These are phyloP conservation scores for Fusarium albidum DNA, from an alignment of 2,329 filamentous ascomycete species.

Conservation along the genomic window DNA sequence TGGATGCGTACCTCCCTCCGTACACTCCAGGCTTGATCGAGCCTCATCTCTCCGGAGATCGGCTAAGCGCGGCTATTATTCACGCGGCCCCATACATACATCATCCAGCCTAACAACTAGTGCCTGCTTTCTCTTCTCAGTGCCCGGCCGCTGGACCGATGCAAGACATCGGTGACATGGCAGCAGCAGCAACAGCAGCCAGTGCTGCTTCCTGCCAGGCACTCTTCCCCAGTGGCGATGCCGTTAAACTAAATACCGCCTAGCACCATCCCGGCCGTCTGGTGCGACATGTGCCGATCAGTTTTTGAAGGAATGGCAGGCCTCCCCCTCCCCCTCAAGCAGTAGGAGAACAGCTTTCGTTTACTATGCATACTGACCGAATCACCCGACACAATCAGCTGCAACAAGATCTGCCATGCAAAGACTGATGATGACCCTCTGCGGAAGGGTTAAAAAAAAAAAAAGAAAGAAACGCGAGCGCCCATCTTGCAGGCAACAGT, in stretches of 20 bases:
- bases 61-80: slow-evolving; percentile 30
- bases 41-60: slow-evolving; percentile 18
- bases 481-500: too few relatives aligned
- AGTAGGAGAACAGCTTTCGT: background rate
- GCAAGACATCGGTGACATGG: slow-evolving; percentile 25
- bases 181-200: too few relatives aligned
- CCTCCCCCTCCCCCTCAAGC: too few relatives aligned
- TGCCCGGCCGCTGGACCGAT: slow-evolving; percentile 25
- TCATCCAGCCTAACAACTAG: background rate
- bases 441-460: too few relatives aligned
- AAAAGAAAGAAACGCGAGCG: background rate
- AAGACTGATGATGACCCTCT: too few relatives aligned
- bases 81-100: slow-evolving; percentile 2
- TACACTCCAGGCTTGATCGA: background rate
- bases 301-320: background rate
- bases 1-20: too few relatives aligned
- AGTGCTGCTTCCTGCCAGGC: background rate
- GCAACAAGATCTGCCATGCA: background rate
- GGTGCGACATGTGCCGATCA: slow-evolving; percentile 6
- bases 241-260: background rate
- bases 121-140: too few relatives aligned
- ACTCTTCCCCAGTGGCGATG: too few relatives aligned
- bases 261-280: slow-evolving; percentile 4
- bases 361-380: too few relatives aligned
- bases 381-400: background rate